Percentiles rank a stretch among this genome's conserved stretches.
Evolutionary conservation across 208 protist genomes (phyloP).

Genomic region (Leishmania martiniquensis): DNA sequence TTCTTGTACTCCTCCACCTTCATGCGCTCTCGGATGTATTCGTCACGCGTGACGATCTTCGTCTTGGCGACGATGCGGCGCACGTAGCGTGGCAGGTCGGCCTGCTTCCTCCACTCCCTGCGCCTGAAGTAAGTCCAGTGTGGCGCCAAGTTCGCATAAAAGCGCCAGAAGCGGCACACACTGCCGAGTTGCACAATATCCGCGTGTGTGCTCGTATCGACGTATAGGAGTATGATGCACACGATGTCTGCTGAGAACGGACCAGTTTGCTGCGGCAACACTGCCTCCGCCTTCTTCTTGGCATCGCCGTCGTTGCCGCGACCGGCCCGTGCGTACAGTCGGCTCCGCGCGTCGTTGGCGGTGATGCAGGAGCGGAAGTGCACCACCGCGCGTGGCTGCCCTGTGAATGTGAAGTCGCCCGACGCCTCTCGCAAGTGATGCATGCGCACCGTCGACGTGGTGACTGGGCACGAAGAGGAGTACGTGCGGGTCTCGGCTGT

Average conservation of each 20-base stretch:
- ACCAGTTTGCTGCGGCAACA: slow-evolving; percentile 54
- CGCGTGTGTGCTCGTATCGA: slow-evolving; percentile 49
- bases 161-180: slow-evolving; percentile 80
- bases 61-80: slow-evolving; percentile 65
- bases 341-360: slow-evolving; percentile 27
- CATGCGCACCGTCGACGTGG: slow-evolving; percentile 31
- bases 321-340: slow-evolving; percentile 2
- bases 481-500: slow-evolving; percentile 45
- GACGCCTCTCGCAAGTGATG: slow-evolving; percentile 42
- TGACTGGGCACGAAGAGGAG: slow-evolving; percentile 37
- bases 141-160: slow-evolving; percentile 76
- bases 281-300: slow-evolving; percentile 2
- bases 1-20: slow-evolving; percentile 63
- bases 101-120: slow-evolving; percentile 53
- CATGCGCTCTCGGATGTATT: slow-evolving; percentile 69
- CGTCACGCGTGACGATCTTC: slow-evolving; percentile 80
- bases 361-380: slow-evolving; percentile 82
- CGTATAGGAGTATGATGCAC: slow-evolving; percentile 71
- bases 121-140: slow-evolving; percentile 85
- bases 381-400: slow-evolving; percentile 64
- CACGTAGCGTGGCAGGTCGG: slow-evolving; percentile 66
- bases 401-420: slow-evolving; percentile 69
- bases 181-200: slow-evolving; percentile 67
- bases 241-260: slow-evolving; percentile 80
- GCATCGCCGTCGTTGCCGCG: slow-evolving; percentile 1